Evolutionary conservation across 2,329 filamentous ascomycete species (phyloP), one percentile per base, ranked within the genome.

Genomic region (Penicillium sp.): DNA sequence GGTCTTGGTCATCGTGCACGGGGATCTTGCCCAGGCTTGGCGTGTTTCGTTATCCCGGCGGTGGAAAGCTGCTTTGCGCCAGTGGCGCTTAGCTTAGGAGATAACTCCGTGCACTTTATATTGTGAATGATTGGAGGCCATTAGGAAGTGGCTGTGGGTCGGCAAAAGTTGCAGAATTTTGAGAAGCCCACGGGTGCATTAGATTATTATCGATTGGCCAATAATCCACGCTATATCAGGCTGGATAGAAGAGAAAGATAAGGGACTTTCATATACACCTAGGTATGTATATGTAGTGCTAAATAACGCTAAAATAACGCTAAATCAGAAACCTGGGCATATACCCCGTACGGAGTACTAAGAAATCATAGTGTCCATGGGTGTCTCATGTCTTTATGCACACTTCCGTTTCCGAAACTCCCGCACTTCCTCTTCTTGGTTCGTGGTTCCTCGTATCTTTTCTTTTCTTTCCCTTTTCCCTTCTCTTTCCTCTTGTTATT

Each of bases 21-120:
- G 63, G 63, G 0, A 64, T 79, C 34, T 15, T 32, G 29, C 26
- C 26, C 26, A 26, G 26, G 13, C 29, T 65, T 67, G 0, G 57
- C 71, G 4, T 58, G 13, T 77, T 19, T 66, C 74, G 6, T 80
- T 77, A 56, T 79, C 19, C 55, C 78, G 17, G 72, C 74, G 2
- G 72, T 75, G 2, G 76, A 75, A 3, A 71, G 69, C 24, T 49
- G 73, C 37, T 79, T 55, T 21, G 75, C 76, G 28, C 76, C 75
- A 0, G 53, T 80, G 41, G 74, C 72, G 2, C 67, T 79, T 17
- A 65, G 65, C 1, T 58, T 75, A 75, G 72, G 0, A n/a, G 15
- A 6, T 26, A 39, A 28, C n/a, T 13, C 38, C 24, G 24, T 40
- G 9, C 6, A 12, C 13, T 1, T 1, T 39, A 4, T 7, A 17